These are phyloP conservation scores for Candida caryicola DNA, from an alignment of 805 yeast genomes.

Conservation along the genomic window DNA sequence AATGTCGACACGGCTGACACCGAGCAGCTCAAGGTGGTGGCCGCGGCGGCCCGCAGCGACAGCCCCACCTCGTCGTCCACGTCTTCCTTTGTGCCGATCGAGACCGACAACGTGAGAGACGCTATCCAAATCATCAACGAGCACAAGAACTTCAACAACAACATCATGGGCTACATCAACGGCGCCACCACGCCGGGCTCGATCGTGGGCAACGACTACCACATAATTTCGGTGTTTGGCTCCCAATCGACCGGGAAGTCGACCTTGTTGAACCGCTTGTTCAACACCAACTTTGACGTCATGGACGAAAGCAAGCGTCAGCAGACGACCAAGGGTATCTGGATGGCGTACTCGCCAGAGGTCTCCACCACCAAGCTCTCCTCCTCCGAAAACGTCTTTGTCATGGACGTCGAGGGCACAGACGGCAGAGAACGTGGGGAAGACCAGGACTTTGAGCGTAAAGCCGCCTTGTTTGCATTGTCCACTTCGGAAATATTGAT, in stretches of 20 bases:
- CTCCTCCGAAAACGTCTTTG: constrained; percentile 48
- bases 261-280: constrained; percentile 79
- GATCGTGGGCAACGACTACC: constrained; percentile 68
- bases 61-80: constrained; percentile 30
- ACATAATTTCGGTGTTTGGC: constrained; percentile 93
- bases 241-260: constrained; percentile 97
- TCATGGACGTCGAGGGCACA: constrained; percentile 98
- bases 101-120: constrained; percentile 23
- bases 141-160: constrained; percentile 48
- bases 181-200: constrained; percentile 26
- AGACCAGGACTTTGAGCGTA: constrained; percentile 96
- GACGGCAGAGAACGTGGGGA: constrained; percentile 98
- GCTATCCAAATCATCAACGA: constrained; percentile 67
- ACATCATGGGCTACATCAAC: constrained; percentile 34
- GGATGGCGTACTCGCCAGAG: constrained; percentile 42
- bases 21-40: not conserved
- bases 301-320: constrained; percentile 86
- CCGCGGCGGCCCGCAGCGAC: constrained; percentile 4
- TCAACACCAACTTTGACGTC: constrained; percentile 85
- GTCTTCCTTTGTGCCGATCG: constrained; percentile 42
- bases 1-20: constrained; percentile 7
- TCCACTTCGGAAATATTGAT: constrained; percentile 88
- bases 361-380: constrained; percentile 22
- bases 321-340: constrained; percentile 65
- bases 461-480: constrained; percentile 91